Conservation (phyloP, 169 alveolate genomes). For the Eimeria maxima region DNA sequence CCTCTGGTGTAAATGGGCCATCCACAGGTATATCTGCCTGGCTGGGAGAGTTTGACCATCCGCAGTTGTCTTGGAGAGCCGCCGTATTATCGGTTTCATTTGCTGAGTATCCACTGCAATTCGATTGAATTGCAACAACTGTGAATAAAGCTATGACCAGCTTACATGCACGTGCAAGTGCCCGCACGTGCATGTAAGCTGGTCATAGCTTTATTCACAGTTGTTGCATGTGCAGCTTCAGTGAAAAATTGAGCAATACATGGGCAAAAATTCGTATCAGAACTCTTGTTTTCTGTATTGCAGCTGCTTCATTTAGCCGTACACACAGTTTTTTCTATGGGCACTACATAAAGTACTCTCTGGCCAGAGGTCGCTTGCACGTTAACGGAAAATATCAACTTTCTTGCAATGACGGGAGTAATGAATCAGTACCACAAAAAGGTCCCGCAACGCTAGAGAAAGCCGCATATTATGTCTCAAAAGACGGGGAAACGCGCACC, state of each 20-base stretch:
- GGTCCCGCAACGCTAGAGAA: too few relatives aligned
- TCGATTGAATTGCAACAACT: not conserved
- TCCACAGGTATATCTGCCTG: conserved; percentile 2
- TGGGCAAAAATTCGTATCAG: not conserved
- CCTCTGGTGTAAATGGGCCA: not conserved
- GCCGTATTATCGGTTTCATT: not conserved
- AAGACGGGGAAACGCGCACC: not conserved
- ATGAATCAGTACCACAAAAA: too few relatives aligned
- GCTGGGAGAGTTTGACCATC: not conserved
- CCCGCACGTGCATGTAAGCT: not conserved
- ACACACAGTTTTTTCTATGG: too few relatives aligned
- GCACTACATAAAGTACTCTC: too few relatives aligned
- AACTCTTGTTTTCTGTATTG: not conserved
- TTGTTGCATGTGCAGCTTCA: not conserved
- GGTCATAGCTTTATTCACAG: not conserved
- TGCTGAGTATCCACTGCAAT: not conserved
- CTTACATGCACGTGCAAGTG: too few relatives aligned
- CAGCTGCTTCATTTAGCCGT: not conserved
- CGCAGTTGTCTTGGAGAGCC: not conserved
- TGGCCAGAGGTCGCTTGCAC: too few relatives aligned
- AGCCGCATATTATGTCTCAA: too few relatives aligned
- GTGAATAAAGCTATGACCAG: too few relatives aligned
- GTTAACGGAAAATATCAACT: too few relatives aligned
- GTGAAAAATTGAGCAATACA: not conserved
- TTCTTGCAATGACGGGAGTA: too few relatives aligned